phyloP scores from a whole-genome alignment of 305 asterid genomes.

The Solanum hybrid region DNA sequence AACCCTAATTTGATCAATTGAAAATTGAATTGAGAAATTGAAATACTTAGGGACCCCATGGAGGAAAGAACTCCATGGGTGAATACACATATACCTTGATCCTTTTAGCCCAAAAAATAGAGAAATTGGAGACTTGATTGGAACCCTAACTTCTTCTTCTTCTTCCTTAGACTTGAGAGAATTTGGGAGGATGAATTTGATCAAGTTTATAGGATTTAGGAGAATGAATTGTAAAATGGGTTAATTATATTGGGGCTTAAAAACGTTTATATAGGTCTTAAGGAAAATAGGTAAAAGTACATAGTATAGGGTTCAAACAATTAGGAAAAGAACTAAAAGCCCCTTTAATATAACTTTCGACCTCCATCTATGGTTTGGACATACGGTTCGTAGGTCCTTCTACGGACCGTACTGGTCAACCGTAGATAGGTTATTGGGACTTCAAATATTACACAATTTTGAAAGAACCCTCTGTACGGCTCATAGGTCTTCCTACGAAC shows the following conservation, averaged over 20 bases:
- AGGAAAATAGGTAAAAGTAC: background rate
- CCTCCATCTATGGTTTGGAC: background rate
- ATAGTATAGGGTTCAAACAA: background rate
- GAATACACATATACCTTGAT: background rate
- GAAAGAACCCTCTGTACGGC: background rate
- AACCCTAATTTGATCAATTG: background rate
- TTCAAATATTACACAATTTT: background rate
- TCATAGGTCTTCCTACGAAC: background rate
- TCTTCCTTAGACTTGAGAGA: background rate
- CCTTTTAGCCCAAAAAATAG: background rate
- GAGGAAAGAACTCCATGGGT: background rate
- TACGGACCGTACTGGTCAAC: background rate
- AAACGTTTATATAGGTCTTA: background rate
- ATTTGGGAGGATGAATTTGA: background rate
- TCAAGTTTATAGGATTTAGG: background rate
- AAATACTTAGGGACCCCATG: background rate
- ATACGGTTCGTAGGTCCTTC: background rate
- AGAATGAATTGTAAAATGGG: background rate
- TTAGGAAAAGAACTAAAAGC: background rate
- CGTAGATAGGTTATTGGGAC: background rate
- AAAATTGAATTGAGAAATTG: background rate
- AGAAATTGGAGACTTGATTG: background rate
- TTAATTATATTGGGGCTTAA: background rate
- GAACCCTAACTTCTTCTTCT: background rate
- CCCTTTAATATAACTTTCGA: background rate